Evolutionary conservation across 345 rosid genomes (phyloP), one percentile per base, ranked within the genome.

Genomic region (Eucalyptus erythrocorys): DNA sequence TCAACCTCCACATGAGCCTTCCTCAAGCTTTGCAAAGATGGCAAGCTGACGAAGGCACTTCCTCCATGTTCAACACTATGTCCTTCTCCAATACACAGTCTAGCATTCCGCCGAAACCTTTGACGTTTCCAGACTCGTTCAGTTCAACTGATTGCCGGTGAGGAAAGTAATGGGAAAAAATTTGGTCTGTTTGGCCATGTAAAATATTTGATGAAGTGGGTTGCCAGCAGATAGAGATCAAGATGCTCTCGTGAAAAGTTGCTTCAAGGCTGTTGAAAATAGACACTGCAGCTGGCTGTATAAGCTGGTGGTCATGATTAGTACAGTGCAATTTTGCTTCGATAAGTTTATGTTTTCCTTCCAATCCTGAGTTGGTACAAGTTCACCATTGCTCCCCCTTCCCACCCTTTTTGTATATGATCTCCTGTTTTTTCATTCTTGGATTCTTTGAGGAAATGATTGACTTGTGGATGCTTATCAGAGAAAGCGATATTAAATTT

Each of bases 1-100:
- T 94, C 86, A 95, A 95, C 92, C 94, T 94, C 68, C 91, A 94
- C 90, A 93, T 95, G 96, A 95, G 95, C 92, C 98, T 98, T 47
- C 96, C 99, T 21, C 96, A 97, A 92, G 97, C 95, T 55, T 85
- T 98, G 88, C 94, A 91, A 86, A 95, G 97, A 93, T 98, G 99
- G 99, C 97, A 95, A 92, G 92, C 95, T 3, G 93, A 94, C 88
- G 98, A 94, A 93, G 96, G 96, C 86, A 90, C 94, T 76, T 95
- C 98, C 19, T 91, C 95, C 15, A 92, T 91, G 93, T 95, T 91
- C 87, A 88, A 86, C 49, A 93, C 93, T 49, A 86, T 85, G 59
- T 92, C 97, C 50, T 91, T 91, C 94, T 93, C 97, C 48, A 93
- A 94, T 55, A 89, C 96, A 5, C 97, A 95, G 85, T 91, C 97